Base-by-base conservation (phyloP, 2,329 filamentous ascomycete genomes). In the Botrytis deweyae region DNA sequence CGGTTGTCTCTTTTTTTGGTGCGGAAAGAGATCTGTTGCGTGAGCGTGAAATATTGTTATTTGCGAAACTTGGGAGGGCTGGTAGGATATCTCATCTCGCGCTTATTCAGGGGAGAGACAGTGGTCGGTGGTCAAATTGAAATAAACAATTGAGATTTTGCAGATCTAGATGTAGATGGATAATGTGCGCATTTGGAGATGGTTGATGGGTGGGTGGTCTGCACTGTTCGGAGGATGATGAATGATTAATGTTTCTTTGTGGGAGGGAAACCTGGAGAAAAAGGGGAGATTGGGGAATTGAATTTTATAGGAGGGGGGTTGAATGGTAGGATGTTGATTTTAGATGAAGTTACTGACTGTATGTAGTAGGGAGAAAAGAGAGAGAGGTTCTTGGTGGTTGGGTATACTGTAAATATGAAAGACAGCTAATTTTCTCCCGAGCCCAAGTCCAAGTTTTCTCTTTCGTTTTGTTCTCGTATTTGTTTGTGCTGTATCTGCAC, bases 1-100 rank as follows among this genome's bases (percentile, higher is more conserved):
- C 49, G 4, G 0, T 6, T 52, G 9, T 4, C 0, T 52, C 25
- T 52, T 52, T 25, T 4, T 25, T 1, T 14, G 4, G n/a, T 0
- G 46, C 4, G 46, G 22, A 14, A 25, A n/a, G 46, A 46, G 18
- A 46, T 46, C 1, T 22, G 44, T 46, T 20, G 18, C 2, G 44
- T 44, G 42, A 18, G 14, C 42, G 42, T 42, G 12, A 14, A 42
- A 5, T 42, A 16, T 16, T n/a, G 49, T n/a, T 52, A 10, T 25
- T 3, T n/a, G 49, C 22, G 10, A 52, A 52, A 52, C 0, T 6
- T 49, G 46, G 4, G 9, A 4, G 4, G 20, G 3, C 0, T 46
- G 20, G 18, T 22, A 8, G 44, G 22, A 5, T 25, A 18, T 49
- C 10, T 0, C 4, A 25, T 49, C 9, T 25, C 25, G 22, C 7